These are phyloP conservation scores for Wickerhamiella parazyma DNA, from an alignment of 805 yeast species.

Conservation along the genomic window DNA sequence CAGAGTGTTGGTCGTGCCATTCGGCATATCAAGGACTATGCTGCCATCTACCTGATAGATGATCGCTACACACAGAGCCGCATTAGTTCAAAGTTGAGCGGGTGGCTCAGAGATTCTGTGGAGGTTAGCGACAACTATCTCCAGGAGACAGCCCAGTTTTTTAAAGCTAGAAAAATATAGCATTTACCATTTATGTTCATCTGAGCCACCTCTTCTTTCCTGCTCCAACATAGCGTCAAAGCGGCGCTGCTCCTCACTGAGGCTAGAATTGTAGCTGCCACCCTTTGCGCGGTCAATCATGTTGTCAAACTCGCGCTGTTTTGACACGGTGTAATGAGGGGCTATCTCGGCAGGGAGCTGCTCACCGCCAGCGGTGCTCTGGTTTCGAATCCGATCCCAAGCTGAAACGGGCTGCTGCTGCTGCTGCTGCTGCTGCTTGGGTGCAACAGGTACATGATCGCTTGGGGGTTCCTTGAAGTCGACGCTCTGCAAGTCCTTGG, in stretches of 20 bases:
- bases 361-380: neutral
- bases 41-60: conserved; percentile 62
- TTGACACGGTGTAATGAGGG: neutral
- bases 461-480: neutral
- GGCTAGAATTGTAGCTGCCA: neutral
- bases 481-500: conserved; percentile 1
- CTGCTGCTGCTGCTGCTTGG: neutral
- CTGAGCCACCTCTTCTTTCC: conserved; percentile 11
- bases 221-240: conserved; percentile 17
- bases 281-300: conserved; percentile 5
- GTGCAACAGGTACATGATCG: neutral
- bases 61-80: conserved; percentile 35
- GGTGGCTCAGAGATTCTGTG: conserved; percentile 50
- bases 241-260: conserved; percentile 12
- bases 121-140: conserved; percentile 2
- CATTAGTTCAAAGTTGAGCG: conserved; percentile 49
- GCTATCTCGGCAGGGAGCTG: neutral
- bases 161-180: neutral
- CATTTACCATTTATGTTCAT: conserved; percentile 6
- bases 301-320: conserved; percentile 5
- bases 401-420: neutral
- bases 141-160: conserved; percentile 6
- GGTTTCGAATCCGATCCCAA: neutral
- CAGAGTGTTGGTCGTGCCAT: conserved; percentile 90
- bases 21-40: conserved; percentile 68